These are phyloP conservation scores for Rubia occidens DNA, from an alignment of 305 asterid species.

Conservation along the genomic window DNA sequence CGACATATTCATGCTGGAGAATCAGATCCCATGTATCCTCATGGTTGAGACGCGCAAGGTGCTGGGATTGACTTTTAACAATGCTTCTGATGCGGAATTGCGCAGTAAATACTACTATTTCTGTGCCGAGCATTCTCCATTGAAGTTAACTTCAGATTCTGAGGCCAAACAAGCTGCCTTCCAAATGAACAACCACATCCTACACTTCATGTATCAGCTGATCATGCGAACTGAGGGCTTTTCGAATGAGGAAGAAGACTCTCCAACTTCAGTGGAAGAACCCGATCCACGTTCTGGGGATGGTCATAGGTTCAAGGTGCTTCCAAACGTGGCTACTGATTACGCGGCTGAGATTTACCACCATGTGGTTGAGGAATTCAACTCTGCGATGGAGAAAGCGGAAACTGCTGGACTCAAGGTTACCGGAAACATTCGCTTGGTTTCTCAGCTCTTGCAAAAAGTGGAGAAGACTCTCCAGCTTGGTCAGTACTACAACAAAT, in stretches of 20 bases:
- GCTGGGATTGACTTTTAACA: not conserved
- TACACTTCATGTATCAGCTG: conserved; percentile 7
- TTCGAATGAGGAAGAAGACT: too few species aligned
- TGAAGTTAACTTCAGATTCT: not conserved
- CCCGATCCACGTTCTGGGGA: too few species aligned
- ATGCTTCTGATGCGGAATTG: not conserved
- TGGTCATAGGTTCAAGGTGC: not conserved
- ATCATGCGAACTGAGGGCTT: not conserved
- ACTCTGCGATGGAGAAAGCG: not conserved
- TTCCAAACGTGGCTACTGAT: not conserved
- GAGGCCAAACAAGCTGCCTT: not conserved
- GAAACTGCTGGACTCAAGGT: not conserved
- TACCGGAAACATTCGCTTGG: not conserved
- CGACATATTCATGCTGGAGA: conserved; percentile 10
- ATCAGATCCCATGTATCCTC: conserved; percentile 5
- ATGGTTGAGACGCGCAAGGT: not conserved
- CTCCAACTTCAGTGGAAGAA: too few species aligned
- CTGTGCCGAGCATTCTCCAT: not conserved
- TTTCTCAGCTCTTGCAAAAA: not conserved
- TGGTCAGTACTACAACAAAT: not conserved
- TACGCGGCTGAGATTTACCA: not conserved
- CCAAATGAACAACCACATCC: not conserved
- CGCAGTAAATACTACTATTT: not conserved
- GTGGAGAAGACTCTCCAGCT: not conserved
- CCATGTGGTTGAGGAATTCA: not conserved